These are phyloP conservation scores for Sordariomycetes sp. DNA, from an alignment of 2,329 filamentous ascomycete genomes.

Conservation along the genomic window DNA sequence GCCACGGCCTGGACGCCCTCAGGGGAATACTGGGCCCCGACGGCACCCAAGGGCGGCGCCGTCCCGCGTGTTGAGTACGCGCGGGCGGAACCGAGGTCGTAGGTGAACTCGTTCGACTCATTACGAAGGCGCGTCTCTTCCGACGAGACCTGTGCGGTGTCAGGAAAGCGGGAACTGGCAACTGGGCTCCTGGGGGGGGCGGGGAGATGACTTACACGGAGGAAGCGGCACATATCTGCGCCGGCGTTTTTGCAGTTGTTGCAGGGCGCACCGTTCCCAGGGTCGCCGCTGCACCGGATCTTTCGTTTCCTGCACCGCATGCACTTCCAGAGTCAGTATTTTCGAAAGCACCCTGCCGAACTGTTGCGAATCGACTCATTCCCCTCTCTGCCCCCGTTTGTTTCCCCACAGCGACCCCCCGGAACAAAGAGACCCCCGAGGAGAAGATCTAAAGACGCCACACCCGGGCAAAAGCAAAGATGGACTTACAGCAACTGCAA, in stretches of 20 bases:
- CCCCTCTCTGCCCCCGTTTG: neutral
- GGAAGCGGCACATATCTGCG: slow-evolving; percentile 62
- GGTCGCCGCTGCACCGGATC: slow-evolving; percentile 86
- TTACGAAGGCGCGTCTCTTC: slow-evolving; percentile 22
- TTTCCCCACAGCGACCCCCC: neutral
- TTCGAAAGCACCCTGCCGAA: neutral
- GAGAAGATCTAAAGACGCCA: neutral
- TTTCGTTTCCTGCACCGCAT: slow-evolving; percentile 84
- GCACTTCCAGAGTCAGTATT: slow-evolving; percentile 47
- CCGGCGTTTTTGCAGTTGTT: slow-evolving; percentile 72
- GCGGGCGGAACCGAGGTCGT: slow-evolving; percentile 24
- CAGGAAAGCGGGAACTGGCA: neutral
- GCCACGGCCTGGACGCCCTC: slow-evolving; percentile 1
- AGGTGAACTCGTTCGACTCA: slow-evolving; percentile 20
- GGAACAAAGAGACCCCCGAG: neutral
- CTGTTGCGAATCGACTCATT: neutral
- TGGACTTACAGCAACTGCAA: slow-evolving; percentile 46
- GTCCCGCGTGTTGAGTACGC: slow-evolving; percentile 18
- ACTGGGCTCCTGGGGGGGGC: neutral
- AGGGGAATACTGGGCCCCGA: neutral
- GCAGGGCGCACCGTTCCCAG: slow-evolving; percentile 66
- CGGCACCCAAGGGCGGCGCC: slow-evolving; percentile 14
- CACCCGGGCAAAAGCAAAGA: neutral
- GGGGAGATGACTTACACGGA: slow-evolving; percentile 49
- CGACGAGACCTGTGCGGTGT: slow-evolving; percentile 23